These are phyloP conservation scores for Candida anutae DNA, from an alignment of 1,139 yeast species.

Conservation along the genomic window DNA sequence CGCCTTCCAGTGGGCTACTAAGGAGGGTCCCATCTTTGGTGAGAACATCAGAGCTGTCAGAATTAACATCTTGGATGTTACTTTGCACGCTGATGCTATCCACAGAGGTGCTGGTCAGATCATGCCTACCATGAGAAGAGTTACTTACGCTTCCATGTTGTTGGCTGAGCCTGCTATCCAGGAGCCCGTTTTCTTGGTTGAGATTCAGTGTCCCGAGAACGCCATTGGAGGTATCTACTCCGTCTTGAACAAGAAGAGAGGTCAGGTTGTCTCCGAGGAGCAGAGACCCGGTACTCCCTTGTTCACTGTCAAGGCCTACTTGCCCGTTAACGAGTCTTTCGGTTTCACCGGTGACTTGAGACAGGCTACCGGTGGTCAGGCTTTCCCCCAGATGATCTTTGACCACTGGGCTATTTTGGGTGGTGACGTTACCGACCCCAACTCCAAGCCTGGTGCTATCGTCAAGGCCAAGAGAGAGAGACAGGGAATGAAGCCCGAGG, in stretches of 20 bases:
- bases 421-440: constrained; percentile 91
- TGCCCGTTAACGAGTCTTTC: constrained; percentile 99
- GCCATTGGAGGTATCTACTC: constrained; percentile 99
- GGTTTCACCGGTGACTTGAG: constrained; percentile 99
- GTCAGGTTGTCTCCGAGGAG: constrained; percentile 97
- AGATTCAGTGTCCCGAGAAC: constrained; percentile 98
- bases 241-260: constrained; percentile 99
- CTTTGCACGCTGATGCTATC: constrained; percentile 99
- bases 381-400: constrained; percentile 99
- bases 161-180: constrained; percentile 98
- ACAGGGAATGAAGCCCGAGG: constrained; percentile 93
- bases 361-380: constrained; percentile 99
- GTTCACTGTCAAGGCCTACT: constrained; percentile 98
- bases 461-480: constrained; percentile 90
- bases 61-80: constrained; percentile 97
- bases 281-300: constrained; percentile 99
- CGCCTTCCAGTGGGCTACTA: constrained; percentile 99
- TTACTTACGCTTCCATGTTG: constrained; percentile 94
- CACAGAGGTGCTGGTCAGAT: constrained; percentile 99
- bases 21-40: constrained; percentile 98
- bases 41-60: constrained; percentile 95
- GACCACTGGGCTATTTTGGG: constrained; percentile 93
- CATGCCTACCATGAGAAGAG: constrained; percentile 99
- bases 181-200: constrained; percentile 99
- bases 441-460: constrained; percentile 92